Conservation (phyloP, 2,329 filamentous ascomycete genomes). For the Colletotrichum trifolii region DNA sequence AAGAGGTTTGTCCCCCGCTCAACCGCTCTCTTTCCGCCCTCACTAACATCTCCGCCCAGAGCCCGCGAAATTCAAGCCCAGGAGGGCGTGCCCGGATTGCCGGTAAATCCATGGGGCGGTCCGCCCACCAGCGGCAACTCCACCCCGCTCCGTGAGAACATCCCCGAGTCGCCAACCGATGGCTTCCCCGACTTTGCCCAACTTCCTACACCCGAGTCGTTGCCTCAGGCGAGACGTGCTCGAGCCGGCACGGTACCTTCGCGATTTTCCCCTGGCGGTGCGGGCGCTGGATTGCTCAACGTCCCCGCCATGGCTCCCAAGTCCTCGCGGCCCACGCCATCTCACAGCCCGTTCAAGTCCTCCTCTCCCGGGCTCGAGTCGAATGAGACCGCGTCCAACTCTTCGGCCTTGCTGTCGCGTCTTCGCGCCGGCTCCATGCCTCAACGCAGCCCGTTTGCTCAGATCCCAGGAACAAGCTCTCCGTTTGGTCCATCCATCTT, state of each 20-base stretch:
- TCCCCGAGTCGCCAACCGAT: constrained; percentile 95
- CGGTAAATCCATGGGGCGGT: constrained; percentile 86
- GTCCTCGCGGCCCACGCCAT: constrained; percentile 85
- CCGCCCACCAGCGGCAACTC: constrained; percentile 97
- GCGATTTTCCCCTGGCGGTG: constrained; percentile 83
- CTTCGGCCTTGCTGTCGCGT: constrained; percentile 82
- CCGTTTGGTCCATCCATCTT: constrained; percentile 94
- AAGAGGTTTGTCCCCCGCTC: constrained; percentile 75
- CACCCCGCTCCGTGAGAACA: constrained; percentile 94
- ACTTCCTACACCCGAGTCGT: constrained; percentile 72
- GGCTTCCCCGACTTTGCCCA: constrained; percentile 92
- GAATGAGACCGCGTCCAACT: constrained; percentile 60
- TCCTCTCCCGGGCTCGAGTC: constrained; percentile 66
- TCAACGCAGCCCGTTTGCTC: constrained; percentile 79
- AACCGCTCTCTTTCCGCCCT: neutral
- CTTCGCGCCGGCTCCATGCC: constrained; percentile 95
- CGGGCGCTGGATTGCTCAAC: constrained; percentile 68
- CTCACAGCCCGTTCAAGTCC: constrained; percentile 87
- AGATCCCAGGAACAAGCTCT: constrained; percentile 60
- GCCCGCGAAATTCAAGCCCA: constrained; percentile 97
- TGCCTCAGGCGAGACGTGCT: constrained; percentile 80
- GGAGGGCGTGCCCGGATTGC: constrained; percentile 80
- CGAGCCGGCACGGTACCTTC: constrained; percentile 97
- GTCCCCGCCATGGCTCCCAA: constrained; percentile 74
- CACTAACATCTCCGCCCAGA: constrained; percentile 58